Evolutionary conservation across 2,329 filamentous ascomycete species (phyloP), one percentile per base, ranked within the genome.

Genomic region (Hypoxylon sp.): DNA sequence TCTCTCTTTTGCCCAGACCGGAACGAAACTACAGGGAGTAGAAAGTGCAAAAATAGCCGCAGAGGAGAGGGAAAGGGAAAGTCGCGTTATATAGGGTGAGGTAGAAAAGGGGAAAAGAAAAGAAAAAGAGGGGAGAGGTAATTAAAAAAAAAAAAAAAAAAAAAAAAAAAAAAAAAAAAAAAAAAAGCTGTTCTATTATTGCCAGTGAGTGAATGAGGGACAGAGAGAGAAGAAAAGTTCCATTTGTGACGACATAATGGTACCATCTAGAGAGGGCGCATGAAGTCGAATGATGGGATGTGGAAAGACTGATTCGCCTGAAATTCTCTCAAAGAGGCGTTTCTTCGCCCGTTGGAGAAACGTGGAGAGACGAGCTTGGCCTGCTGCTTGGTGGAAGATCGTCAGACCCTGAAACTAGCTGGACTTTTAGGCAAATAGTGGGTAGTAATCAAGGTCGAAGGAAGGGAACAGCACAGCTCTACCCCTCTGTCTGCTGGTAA

Each of bases 171-270:
- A 18, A 43, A 23, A 9, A 29, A 29, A 9, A 27, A 2, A 10
- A 29, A 13, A 21, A 43, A 5, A 21, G 2, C n/a, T 43, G 26
- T 48, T 47, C 41, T 52, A 33, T 31, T 38, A 49, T 27, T 17
- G 33, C n/a, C n/a, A n/a, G n/a, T n/a, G n/a, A n/a, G n/a, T n/a
- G n/a, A n/a, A n/a, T n/a, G n/a, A n/a, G n/a, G n/a, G n/a, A n/a
- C n/a, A n/a, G n/a, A n/a, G n/a, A n/a, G n/a, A n/a, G n/a, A n/a
- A 47, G 46, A 37, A 18, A 53, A 31, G 41, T 48, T 52, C 53
- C 59, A 52, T 33, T 18, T 35, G 57, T 60, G 60, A 60, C 57
- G 60, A 55, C 60, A 63, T 62, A 45, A 60, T 63, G 60, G 57
- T 63, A 60, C 60, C 60, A 63, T 63, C 43, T n/a, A n/a, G n/a